Evolutionary conservation across 2,329 filamentous ascomycete genomes (phyloP), one percentile per base, ranked within the genome.

Genomic region (Drechslerella dactyloides): DNA sequence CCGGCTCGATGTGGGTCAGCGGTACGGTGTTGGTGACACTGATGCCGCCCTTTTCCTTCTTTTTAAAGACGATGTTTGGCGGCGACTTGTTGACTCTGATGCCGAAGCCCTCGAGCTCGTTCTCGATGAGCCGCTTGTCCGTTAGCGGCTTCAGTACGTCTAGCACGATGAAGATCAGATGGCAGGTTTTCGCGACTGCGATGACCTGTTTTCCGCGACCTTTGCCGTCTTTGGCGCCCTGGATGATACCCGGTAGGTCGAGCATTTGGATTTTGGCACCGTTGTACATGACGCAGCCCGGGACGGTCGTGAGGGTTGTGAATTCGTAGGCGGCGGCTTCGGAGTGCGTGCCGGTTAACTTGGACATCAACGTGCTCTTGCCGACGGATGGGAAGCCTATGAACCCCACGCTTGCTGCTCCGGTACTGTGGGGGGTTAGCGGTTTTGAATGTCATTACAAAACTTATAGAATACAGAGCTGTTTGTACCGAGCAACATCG

Each of bases 131-230:
- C 73, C 91, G 87, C 84, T 99, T 99, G 82, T 99, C 94, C 15
- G 93, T 96, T 76, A 99, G 83, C 23, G 94, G 94, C 82, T 99
- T 99, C 82, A 97, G 97, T 78, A 99, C 94, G 78, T 99, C 94
- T 62, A 99, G 84, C 53, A 99, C 91, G 78, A 99, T 99, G 81
- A 97, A 97, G 77, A 99, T 99, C 77, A 99, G 82, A 84, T 99
- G 90, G 82, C 94, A 99, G 17, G 94, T 97, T 84, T 99, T 99
- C 70, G 94, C 93, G 54, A 99, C 94, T 7, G 94, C 94, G 83
- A 99, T 99, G 78, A 99, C 94, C 82, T 99, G 94, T 77, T 93
- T 88, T 85, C 94, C 94, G 84, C 94, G 88, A 83, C 94, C 94
- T 79, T 96, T 96, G 75, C 94, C 94, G 80, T 99, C 94, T 81